These are phyloP conservation scores for Lactarius sp. DNA, from an alignment of 768 basidiomycete species.

Conservation along the genomic window DNA sequence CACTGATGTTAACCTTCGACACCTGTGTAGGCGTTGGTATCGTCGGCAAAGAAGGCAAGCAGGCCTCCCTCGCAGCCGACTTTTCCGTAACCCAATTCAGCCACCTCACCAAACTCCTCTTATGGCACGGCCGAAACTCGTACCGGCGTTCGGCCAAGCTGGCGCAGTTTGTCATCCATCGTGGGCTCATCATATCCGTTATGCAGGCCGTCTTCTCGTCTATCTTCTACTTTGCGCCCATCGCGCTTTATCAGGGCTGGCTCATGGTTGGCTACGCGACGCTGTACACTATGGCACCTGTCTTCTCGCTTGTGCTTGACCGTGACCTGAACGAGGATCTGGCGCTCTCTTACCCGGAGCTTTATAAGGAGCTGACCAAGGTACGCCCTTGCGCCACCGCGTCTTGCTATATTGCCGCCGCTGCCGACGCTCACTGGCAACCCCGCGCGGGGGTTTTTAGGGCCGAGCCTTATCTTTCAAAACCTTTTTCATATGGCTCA, in stretches of 20 bases:
- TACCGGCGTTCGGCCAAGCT: conserved; percentile 97
- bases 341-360: conserved; percentile 90
- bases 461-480: conserved; percentile 93
- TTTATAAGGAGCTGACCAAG: conserved; percentile 98
- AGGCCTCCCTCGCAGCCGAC: conserved; percentile 97
- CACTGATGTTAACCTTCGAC: conserved; percentile 26
- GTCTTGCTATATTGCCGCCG: neutral
- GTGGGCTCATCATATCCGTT: conserved; percentile 92
- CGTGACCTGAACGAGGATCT: conserved; percentile 94
- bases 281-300: conserved; percentile 96
- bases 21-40: conserved; percentile 76
- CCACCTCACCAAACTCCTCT: conserved; percentile 87
- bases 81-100: conserved; percentile 98
- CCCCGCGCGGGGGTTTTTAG: conserved; percentile 36
- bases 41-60: conserved; percentile 98
- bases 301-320: conserved; percentile 95
- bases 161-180: conserved; percentile 97
- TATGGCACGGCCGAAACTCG: conserved; percentile 98
- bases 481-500: conserved; percentile 97
- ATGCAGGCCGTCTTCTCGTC: conserved; percentile 97
- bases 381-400: conserved; percentile 37
- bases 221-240: conserved; percentile 92
- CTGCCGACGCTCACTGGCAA: neutral
- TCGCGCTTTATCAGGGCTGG: conserved; percentile 98
- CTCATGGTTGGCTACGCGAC: conserved; percentile 96